Evolutionary conservation across 495 filamentous ascomycete species (phyloP).

Genomic region (Neurospora sp.): DNA sequence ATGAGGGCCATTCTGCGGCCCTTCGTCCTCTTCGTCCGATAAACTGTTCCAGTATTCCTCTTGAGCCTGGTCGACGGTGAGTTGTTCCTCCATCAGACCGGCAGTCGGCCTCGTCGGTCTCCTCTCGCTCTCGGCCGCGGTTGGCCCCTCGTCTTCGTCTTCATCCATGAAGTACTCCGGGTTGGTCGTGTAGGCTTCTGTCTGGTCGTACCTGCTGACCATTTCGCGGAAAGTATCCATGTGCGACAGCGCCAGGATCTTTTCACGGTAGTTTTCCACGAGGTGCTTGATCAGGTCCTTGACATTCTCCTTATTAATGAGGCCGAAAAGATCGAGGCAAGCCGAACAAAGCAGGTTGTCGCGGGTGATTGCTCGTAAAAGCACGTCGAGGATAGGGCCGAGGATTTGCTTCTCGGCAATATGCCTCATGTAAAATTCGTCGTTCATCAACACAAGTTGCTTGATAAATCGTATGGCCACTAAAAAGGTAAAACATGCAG

Average conservation of each 20-base stretch:
- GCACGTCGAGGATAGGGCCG: constrained; percentile 77
- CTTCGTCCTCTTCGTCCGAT: constrained; percentile 77
- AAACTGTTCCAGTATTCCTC: constrained; percentile 86
- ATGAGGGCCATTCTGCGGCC: constrained; percentile 15
- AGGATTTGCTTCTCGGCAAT: constrained; percentile 77
- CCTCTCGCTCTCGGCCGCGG: constrained; percentile 53
- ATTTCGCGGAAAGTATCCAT: constrained; percentile 76
- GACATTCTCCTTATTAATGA: constrained; percentile 75
- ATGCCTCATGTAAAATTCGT: constrained; percentile 86
- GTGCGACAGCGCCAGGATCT: constrained; percentile 67
- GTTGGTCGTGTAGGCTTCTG: constrained; percentile 53
- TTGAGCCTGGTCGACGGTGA: constrained; percentile 64
- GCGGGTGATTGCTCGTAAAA: constrained; percentile 84
- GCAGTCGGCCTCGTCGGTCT: constrained; percentile 18
- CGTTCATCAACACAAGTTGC: constrained; percentile 71
- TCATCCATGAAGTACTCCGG: constrained; percentile 43
- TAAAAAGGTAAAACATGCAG: constrained; percentile 19
- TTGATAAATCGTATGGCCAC: constrained; percentile 94
- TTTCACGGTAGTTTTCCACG: constrained; percentile 81
- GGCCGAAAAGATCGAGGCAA: constrained; percentile 92
- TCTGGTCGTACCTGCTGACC: constrained; percentile 70
- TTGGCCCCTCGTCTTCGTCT: constrained; percentile 40
- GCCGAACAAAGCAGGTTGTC: constrained; percentile 93
- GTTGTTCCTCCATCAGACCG: constrained; percentile 50
- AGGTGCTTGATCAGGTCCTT: constrained; percentile 75